A percentile compares a stretch with the other conserved stretches of the same genome.
Conservation (phyloP, 148 eudicot species). For the Rhododendron kiyosumense region DNA sequence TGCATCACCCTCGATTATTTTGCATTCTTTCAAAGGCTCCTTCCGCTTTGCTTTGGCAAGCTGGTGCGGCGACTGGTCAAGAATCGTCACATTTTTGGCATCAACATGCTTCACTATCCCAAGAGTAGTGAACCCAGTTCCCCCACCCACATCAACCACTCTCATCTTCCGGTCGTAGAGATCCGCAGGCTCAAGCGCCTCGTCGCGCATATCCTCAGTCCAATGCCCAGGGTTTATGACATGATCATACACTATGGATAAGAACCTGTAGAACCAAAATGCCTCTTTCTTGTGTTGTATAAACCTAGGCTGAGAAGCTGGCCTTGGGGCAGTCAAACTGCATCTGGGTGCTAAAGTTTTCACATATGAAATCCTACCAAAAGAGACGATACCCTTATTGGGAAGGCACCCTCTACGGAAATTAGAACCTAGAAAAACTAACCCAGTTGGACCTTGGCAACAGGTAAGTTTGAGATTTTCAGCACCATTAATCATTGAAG, state of each 20-base stretch:
- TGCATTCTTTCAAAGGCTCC: conserved; percentile 81
- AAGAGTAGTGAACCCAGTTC: conserved; percentile 80
- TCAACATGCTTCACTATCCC: conserved; percentile 82
- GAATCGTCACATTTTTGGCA: conserved; percentile 91
- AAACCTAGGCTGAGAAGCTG: conserved; percentile 84
- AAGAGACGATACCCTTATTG: conserved; percentile 24
- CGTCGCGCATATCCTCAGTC: conserved; percentile 90
- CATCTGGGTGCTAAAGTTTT: conserved; percentile 48
- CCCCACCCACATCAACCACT: conserved; percentile 91
- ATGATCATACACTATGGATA: conserved; percentile 75
- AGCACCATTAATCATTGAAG: conserved; percentile 56
- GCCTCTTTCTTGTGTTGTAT: conserved; percentile 89
- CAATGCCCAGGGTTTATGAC: conserved; percentile 80
- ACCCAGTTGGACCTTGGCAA: conserved; percentile 29
- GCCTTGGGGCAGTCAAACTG: conserved; percentile 64
- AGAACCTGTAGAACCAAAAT: conserved; percentile 82
- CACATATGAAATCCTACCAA: conserved; percentile 12
- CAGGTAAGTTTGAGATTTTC: conserved; percentile 37
- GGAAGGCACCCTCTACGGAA: conserved; percentile 31
- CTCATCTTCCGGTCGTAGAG: conserved; percentile 43
- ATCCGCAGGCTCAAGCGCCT: conserved; percentile 82
- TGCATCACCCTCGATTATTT: conserved; percentile 77
- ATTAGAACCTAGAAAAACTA: conserved; percentile 40
- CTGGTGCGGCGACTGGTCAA: conserved; percentile 92
- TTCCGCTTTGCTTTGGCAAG: conserved; percentile 80